Evolutionary conservation across 305 asterid genomes (phyloP).

Genomic region (Plantago coronopus): DNA sequence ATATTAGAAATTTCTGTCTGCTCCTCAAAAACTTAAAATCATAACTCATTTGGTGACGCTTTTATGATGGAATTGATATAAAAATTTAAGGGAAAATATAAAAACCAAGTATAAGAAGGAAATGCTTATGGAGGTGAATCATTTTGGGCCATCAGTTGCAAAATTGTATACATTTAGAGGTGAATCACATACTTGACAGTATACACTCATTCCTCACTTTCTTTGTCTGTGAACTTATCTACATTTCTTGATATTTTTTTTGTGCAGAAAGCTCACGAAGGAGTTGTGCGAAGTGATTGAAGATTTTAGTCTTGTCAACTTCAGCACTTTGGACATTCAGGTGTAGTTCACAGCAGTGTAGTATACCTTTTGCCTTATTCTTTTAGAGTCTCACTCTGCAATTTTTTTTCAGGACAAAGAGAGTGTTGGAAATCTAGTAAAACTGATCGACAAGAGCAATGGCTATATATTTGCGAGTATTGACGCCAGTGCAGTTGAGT

Average conservation of each 20-base stretch:
- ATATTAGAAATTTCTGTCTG: no score
- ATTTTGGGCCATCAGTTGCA: no score
- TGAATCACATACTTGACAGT: no score
- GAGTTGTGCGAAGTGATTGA: conserved; percentile 93
- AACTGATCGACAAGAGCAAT: conserved; percentile 83
- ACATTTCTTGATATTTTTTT: conserved; percentile 9
- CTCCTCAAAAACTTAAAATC: no score
- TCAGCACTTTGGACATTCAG: conserved; percentile 91
- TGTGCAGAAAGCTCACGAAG: conserved; percentile 81
- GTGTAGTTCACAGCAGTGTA: conserved; percentile 30
- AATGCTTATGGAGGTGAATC: no score
- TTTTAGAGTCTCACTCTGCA: neutral
- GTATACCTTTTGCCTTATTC: conserved; percentile 15
- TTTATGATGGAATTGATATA: no score
- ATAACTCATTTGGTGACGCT: no score
- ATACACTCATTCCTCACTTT: no score
- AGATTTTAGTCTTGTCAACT: conserved; percentile 67
- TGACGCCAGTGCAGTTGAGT: conserved; percentile 80
- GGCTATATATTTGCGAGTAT: conserved; percentile 88
- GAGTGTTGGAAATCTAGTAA: conserved; percentile 88
- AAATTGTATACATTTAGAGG: no score
- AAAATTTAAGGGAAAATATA: no score
- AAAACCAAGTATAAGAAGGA: no score
- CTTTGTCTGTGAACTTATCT: neutral
- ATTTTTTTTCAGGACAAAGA: conserved; percentile 70